phyloP scores from a whole-genome alignment of 306 rosid species.

The Erythrophleum fordii region DNA sequence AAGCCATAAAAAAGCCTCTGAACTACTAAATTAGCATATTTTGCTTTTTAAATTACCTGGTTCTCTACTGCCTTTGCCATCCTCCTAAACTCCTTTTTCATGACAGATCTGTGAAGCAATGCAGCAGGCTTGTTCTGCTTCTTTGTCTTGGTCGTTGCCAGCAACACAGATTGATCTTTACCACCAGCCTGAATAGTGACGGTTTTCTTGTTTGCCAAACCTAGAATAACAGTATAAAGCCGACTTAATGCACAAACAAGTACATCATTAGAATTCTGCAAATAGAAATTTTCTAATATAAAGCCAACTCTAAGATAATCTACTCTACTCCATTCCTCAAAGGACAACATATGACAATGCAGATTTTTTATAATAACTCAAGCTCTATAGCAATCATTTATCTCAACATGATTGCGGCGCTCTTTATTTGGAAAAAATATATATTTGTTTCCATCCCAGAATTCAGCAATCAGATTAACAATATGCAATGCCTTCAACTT shows the following conservation, averaged over 20 bases:
- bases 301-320: not conserved
- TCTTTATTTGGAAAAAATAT: not conserved
- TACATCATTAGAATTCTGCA: not conserved
- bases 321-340: not conserved
- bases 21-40: not conserved
- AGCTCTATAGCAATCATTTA: not conserved
- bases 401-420: not conserved
- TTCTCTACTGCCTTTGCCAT: constrained; percentile 79
- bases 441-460: not conserved
- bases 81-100: constrained; percentile 84
- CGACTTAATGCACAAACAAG: not conserved
- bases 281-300: not conserved
- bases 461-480: not conserved
- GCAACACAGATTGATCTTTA: constrained; percentile 73
- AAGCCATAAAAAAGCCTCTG: not conserved
- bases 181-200: constrained; percentile 77
- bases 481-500: not conserved
- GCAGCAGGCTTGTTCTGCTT: constrained; percentile 86
- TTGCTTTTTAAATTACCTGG: constrained; percentile 55
- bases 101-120: constrained; percentile 76
- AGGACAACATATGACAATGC: not conserved
- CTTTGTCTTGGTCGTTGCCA: constrained; percentile 89
- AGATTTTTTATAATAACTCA: not conserved
- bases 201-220: constrained; percentile 95
- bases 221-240: constrained; percentile 39